These are phyloP conservation scores for Epichloe hybrida DNA, from an alignment of 2,329 filamentous ascomycete species.

Conservation along the genomic window DNA sequence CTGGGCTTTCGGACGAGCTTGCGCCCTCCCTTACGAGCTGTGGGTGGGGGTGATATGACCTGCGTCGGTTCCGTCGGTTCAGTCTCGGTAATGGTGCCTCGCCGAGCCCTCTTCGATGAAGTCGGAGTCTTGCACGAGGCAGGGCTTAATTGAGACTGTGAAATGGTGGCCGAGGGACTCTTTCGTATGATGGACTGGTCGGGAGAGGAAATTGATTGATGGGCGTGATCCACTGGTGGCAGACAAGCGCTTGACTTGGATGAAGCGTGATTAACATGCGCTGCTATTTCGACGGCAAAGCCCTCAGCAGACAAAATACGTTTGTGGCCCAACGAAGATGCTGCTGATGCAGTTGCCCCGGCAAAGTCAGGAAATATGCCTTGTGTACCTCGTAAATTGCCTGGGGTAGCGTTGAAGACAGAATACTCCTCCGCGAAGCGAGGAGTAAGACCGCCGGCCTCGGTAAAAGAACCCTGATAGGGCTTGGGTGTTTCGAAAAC, in stretches of 20 bases:
- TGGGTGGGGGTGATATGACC: slow-evolving; percentile 47
- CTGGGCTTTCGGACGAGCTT: slow-evolving; percentile 40
- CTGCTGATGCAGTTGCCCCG: slow-evolving; percentile 22
- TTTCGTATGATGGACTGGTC: slow-evolving; percentile 23
- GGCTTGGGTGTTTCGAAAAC: slow-evolving; percentile 43
- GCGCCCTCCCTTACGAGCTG: slow-evolving; percentile 39
- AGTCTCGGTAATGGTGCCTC: slow-evolving; percentile 23
- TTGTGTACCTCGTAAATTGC: slow-evolving; percentile 36
- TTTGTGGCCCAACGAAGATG: slow-evolving; percentile 27
- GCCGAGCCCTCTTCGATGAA: slow-evolving; percentile 31
- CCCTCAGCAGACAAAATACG: slow-evolving; percentile 37
- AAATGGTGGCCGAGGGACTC: slow-evolving; percentile 16
- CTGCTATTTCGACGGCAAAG: slow-evolving; percentile 36
- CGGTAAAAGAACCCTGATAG: slow-evolving; percentile 32
- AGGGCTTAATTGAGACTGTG: slow-evolving; percentile 15
- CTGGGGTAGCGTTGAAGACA: slow-evolving; percentile 51
- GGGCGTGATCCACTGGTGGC: slow-evolving; percentile 46
- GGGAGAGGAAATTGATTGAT: slow-evolving; percentile 45
- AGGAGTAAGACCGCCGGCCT: slow-evolving; percentile 42
- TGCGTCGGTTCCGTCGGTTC: slow-evolving; percentile 27
- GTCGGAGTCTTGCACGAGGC: slow-evolving; percentile 11
- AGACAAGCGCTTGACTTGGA: slow-evolving; percentile 37
- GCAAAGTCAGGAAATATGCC: slow-evolving; percentile 32
- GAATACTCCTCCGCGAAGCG: slow-evolving; percentile 52
- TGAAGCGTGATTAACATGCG: slow-evolving; percentile 50